Base-by-base conservation (phyloP, 164 flowering plant genomes). In the Tetrastigma voinierianum region DNA sequence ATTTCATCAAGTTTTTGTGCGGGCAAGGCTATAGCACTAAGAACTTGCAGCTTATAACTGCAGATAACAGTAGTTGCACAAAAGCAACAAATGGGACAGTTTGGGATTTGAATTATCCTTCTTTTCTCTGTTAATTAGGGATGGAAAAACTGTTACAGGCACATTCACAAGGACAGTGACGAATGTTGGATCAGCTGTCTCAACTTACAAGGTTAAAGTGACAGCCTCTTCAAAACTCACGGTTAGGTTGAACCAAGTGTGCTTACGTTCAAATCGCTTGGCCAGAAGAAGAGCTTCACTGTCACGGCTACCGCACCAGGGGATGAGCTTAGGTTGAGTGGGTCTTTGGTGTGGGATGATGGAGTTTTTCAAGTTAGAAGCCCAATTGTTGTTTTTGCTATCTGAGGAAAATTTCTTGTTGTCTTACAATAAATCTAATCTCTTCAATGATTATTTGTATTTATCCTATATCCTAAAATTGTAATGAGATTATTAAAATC, bases 91-190 rank as follows among this genome's bases (percentile, higher is more conserved):
- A 74, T 4, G 80, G 55, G 32, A 65, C 81, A 0, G 83, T 71
- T 4, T 78, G 79, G 82, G 87, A 84, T 64, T 76, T 90, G 3
- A 88, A 90, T 66, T 85, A 82, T 56, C 96, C 93, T 25, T 81
- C 0, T 78, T 86, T 46, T 71, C 82, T 4, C 44, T 81, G 0
- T 67, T 74, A 0, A 63, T 62, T 1, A 0, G 20, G 0, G 1
- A 57, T 2, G 46, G 16, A 1, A 21, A 5, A 13, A 9, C 67
- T 9, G 49, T 79, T 51, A 72, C 23, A 1, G 70, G 72, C 0
- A 67, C 62, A 8, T 90, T 80, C 66, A 60, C 69, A 18, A 72
- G 96, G 61, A 83, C 81, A 0, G 89, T 90, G 23, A 90, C 93
- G 4, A 87, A 90, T 53, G 96, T 88, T 43, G 93, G 90, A 0